These are phyloP conservation scores for Pyrus pyrifolia DNA, from an alignment of 306 rosid species.

Conservation along the genomic window DNA sequence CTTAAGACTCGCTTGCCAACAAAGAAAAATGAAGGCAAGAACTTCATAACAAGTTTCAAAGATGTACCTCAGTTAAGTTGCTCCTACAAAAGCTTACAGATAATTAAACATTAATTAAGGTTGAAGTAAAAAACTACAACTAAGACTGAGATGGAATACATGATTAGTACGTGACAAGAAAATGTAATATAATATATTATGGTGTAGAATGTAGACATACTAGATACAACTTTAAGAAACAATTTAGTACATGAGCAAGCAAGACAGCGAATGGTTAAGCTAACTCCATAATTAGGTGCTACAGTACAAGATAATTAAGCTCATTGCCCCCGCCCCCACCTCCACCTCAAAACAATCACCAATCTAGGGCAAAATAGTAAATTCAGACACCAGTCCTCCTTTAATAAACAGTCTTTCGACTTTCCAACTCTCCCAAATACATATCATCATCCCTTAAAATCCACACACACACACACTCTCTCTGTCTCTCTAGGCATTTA, in stretches of 20 bases:
- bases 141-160: neutral
- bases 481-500: neutral
- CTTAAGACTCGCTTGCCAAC: too few species aligned
- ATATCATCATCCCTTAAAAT: neutral
- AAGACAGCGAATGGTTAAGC: conserved; percentile 24
- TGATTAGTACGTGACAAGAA: neutral
- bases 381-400: neutral
- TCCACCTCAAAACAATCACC: conserved; percentile 14
- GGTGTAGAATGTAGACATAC: neutral
- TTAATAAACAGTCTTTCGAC: conserved; percentile 36
- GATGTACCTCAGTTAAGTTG: neutral
- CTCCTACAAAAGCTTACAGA: neutral
- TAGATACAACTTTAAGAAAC: conserved; percentile 5
- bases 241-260: conserved; percentile 32
- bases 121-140: neutral
- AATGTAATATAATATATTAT: neutral
- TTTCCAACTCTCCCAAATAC: conserved; percentile 28
- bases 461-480: neutral
- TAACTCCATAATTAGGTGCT: neutral
- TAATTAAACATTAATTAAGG: neutral
- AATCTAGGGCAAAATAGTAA: conserved; percentile 42
- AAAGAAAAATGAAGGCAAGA: neutral
- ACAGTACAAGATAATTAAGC: conserved; percentile 21
- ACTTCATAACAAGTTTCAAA: neutral
- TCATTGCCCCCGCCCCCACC: neutral